Evolutionary conservation across 176 grass and related monocot species (phyloP), one percentile per base, ranked within the genome.

Genomic region (Musa schizocarpa): DNA sequence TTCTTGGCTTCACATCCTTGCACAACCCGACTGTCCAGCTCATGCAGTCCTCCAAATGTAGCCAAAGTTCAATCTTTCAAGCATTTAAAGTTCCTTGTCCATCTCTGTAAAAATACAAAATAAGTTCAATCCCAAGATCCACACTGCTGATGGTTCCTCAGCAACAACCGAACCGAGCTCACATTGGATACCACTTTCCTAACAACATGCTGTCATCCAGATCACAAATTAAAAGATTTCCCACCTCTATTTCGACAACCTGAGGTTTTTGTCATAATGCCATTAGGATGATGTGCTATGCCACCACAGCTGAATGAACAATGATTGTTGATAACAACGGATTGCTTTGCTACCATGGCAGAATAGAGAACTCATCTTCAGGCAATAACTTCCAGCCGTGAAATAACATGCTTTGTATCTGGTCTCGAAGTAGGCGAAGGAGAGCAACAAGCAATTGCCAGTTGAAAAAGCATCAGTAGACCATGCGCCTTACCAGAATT

Each of bases 401-500:
- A 6, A 12, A 81, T 9, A 14, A 81, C 49, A 9, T 24, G 50
- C 50, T 73, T 81, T 4, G 65, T 74, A 9, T 81, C 79, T 13
- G 79, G 79, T 81, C 79, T 81, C 16, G 54, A 11, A 48, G 70
- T 8, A 17, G 79, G 69, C 1, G 50, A 74, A 14, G 79, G 71
- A 14, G 79, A 81, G 79, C 79, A 81, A 48, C 79, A 81, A 53
- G 70, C 71, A 48, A 67, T 81, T 25, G 57, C 69, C 20, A 81
- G 17, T 65, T 81, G 70, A 19, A 81, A 81, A 20, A 81, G 61
- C 71, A 54, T 48, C 55, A 74, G 48, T 14, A 81, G 13, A 22
- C 71, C 71, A 53, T 81, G 69, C 21, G 53, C 79, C n/a, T 74
- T 74, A 8, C 23, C 16, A 1, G 79, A 81, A 56, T 74, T 74